Evolutionary conservation across 2,329 filamentous ascomycete species (phyloP), one percentile per base, ranked within the genome.

Genomic region (Sphaerulina musiva): DNA sequence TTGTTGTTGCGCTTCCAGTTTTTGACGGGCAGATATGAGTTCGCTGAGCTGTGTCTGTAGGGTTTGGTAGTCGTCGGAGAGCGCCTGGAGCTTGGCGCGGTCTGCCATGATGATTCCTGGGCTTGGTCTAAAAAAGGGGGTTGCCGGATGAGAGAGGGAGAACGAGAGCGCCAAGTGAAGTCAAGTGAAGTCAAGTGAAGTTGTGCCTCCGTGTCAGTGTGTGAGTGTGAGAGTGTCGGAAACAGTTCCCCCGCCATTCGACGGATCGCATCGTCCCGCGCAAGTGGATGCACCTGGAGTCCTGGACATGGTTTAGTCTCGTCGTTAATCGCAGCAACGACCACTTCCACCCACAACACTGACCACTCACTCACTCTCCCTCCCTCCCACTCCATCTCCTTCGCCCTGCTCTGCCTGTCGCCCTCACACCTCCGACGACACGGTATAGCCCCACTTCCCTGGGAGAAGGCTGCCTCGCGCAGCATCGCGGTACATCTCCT

Each of bases 1-100:
- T 68, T 95, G 89, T 70, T 87, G 87, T 72, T 98, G 93, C 6
- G 90, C 87, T 70, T 96, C 91, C 6, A 98, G 83, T 73, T 87
- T 95, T 74, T 98, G 91, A 59, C 91, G 83, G 8, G 89, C 87
- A 43, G 84, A 79, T 26, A 97, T 82, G 14, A 82, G 76, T 42
- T 78, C 80, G 70, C 90, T 87, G 52, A 97, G 80, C 64, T 97
- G 93, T 95, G 85, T 83, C 73, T 97, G 91, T 29, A 96, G 77
- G 68, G 86, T 85, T 69, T 91, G 86, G 69, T 87, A 97, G 61
- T 95, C 86, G 49, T 96, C 90, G 0, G 89, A 90, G 42, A 96
- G 81, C 50, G 79, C 76, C 74, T 96, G 91, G 26, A 96, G 78
- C 66, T 82, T 81, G 58, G 85, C 86, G 70, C 95, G 89, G 59